A percentile compares a stretch with the other conserved stretches of the same genome.
Evolutionary conservation across 2,329 filamentous ascomycete genomes (phyloP).

Genomic region (Fusarium sp.): DNA sequence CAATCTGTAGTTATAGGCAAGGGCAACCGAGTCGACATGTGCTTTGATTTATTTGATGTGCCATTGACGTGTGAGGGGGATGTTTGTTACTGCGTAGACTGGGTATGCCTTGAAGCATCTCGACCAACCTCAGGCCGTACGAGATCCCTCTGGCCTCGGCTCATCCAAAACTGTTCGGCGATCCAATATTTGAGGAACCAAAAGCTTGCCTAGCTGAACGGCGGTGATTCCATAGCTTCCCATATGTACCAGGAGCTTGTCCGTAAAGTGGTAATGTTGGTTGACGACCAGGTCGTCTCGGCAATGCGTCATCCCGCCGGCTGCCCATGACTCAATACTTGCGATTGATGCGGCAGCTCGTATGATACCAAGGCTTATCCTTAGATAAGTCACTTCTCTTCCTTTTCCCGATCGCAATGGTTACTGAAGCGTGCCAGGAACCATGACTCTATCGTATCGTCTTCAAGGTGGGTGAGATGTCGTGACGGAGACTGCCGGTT

Average conservation of each 20-base stretch:
- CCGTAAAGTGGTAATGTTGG: not conserved
- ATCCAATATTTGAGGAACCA: not conserved
- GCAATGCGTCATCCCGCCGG: constrained; percentile 25
- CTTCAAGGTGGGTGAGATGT: not conserved
- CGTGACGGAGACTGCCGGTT: not conserved
- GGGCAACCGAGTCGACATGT: constrained; percentile 41
- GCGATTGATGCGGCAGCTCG: not conserved
- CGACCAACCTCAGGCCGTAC: not conserved
- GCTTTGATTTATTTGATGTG: constrained; percentile 24
- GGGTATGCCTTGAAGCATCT: not conserved
- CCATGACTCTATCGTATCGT: not conserved
- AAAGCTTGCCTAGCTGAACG: not conserved
- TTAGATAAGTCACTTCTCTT: not conserved
- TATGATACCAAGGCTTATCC: not conserved
- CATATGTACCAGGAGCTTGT: not conserved
- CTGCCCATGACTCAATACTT: constrained; percentile 1
- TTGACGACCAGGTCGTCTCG: not conserved
- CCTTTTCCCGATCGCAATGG: not conserved
- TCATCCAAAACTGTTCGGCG: not conserved
- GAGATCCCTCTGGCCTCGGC: not conserved
- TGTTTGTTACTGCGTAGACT: not conserved
- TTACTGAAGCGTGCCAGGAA: not conserved
- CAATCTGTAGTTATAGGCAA: constrained; percentile 45
- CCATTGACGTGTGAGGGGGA: constrained; percentile 6
- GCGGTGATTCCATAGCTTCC: not conserved